Conservation (phyloP, 257 asterid species). For the Knoxia roxburghii region DNA sequence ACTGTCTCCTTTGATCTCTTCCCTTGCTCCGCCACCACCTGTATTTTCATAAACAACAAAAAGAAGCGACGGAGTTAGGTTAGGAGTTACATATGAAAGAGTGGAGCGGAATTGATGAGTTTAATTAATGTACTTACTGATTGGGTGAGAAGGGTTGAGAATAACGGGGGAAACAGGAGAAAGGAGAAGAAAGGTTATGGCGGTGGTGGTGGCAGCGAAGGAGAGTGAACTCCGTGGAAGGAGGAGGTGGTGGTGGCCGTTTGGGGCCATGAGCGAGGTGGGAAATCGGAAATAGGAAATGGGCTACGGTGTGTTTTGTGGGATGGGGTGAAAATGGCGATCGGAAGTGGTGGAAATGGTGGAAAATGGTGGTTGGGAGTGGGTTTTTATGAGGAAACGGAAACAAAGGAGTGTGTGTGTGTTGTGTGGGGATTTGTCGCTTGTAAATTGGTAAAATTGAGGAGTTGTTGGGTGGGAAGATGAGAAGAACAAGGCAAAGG, state of each 20-base stretch:
- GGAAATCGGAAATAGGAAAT: background rate
- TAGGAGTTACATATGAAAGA: too few species aligned
- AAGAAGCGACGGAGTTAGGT: background rate
- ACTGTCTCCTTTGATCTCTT: slow-evolving; percentile 20
- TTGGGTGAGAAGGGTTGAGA: slow-evolving; percentile 28
- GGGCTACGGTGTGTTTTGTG: too few species aligned
- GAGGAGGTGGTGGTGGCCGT: slow-evolving; percentile 20
- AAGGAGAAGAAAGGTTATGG: slow-evolving; percentile 45
- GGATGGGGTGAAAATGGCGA: too few species aligned
- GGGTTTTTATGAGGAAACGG: too few species aligned
- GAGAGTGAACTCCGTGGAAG: slow-evolving; percentile 26
- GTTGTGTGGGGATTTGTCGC: too few species aligned
- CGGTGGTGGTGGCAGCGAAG: slow-evolving; percentile 31
- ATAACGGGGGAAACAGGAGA: slow-evolving; percentile 33
- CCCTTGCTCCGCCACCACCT: slow-evolving; percentile 34
- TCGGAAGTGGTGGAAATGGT: too few species aligned
- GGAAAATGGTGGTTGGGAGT: too few species aligned
- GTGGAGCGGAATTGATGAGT: background rate
- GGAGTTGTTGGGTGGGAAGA: too few species aligned
- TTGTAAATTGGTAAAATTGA: too few species aligned
- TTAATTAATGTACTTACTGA: slow-evolving; percentile 35
- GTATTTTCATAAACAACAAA: background rate
- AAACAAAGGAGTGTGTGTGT: too few species aligned
- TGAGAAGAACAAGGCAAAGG: too few species aligned
- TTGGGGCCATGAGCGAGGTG: slow-evolving; percentile 34